Percentiles rank a stretch among this genome's conserved stretches.
phyloP scores from a whole-genome alignment of 2,329 filamentous ascomycete species.

The Microcyclospora tardicrescens region DNA sequence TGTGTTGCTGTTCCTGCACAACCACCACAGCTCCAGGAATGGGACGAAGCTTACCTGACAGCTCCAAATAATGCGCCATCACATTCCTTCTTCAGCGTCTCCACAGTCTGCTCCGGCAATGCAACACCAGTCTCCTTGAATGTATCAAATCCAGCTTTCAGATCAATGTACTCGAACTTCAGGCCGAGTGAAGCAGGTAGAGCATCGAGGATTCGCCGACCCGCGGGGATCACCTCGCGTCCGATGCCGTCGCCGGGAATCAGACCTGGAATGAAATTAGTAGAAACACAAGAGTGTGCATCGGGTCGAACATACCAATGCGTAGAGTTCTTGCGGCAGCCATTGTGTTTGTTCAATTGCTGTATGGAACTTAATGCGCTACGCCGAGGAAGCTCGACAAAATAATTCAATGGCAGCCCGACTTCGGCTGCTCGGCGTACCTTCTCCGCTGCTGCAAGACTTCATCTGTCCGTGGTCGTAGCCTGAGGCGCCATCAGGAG shows the following conservation, averaged over 20 bases:
- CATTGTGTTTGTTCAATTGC: constrained; percentile 28
- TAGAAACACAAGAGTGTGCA: not conserved
- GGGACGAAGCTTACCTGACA: constrained; percentile 40
- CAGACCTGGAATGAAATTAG: constrained; percentile 48
- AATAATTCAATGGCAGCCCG: no score
- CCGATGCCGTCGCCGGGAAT: constrained; percentile 98
- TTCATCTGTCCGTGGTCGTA: no score
- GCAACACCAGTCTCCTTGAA: constrained; percentile 84
- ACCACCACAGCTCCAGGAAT: no score
- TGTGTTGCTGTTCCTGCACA: no score
- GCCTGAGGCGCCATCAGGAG: no score
- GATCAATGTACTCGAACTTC: constrained; percentile 87
- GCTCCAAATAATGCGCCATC: constrained; percentile 94
- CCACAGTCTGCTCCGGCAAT: constrained; percentile 80
- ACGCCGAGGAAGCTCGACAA: no score
- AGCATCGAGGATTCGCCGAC: constrained; percentile 80
- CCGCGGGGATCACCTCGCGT: constrained; percentile 92
- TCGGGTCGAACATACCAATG: constrained; percentile 43
- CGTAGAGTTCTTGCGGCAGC: constrained; percentile 49
- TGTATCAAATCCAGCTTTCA: constrained; percentile 83
- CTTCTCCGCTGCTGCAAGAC: no score
- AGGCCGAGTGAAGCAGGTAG: constrained; percentile 82
- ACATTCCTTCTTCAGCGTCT: constrained; percentile 78
- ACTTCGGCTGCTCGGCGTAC: no score
- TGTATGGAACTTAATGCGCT: no score